A percentile compares a stretch with the other conserved stretches of the same genome.
phyloP scores from a whole-genome alignment of 1,284 basidiomycete species.

The Mrakiaceae sp. region DNA sequence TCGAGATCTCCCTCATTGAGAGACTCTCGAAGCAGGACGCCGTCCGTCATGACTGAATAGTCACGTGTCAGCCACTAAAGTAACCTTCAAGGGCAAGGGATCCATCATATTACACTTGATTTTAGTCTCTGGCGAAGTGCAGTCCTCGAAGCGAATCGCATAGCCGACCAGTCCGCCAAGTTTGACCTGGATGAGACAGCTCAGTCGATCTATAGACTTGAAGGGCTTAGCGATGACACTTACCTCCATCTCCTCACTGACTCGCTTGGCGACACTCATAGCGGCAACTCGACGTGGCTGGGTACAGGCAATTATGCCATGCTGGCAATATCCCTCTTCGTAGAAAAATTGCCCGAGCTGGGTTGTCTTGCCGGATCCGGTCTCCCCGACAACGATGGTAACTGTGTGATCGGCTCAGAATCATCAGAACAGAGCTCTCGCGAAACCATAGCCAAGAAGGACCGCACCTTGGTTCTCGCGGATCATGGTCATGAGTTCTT shows the following conservation, averaged over 20 bases:
- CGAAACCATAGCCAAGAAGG: background rate
- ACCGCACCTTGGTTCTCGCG: constrained; percentile 84
- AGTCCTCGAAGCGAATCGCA: constrained; percentile 96
- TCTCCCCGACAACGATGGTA: constrained; percentile 87
- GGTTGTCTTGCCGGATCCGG: constrained; percentile 90
- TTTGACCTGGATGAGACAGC: constrained; percentile 49
- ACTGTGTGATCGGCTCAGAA: constrained; percentile 40
- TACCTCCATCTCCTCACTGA: constrained; percentile 76
- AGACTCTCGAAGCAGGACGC: constrained; percentile 88
- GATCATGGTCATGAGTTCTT: constrained; percentile 78
- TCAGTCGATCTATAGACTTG: background rate
- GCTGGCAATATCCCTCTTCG: constrained; percentile 84
- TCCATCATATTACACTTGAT: constrained; percentile 65
- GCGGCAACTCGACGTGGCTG: constrained; percentile 95
- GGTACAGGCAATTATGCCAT: constrained; percentile 87
- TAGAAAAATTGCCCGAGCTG: constrained; percentile 85
- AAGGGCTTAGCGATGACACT: constrained; percentile 9
- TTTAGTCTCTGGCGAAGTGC: constrained; percentile 78
- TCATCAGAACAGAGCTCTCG: background rate
- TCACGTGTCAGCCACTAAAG: background rate
- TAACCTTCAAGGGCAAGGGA: background rate
- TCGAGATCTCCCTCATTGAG: constrained; percentile 93
- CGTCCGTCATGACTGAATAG: constrained; percentile 84
- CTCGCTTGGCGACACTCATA: constrained; percentile 98
- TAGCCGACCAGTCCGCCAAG: constrained; percentile 85